These are phyloP conservation scores for Trichoderma gamsii DNA, from an alignment of 495 filamentous ascomycete genomes.

Conservation along the genomic window DNA sequence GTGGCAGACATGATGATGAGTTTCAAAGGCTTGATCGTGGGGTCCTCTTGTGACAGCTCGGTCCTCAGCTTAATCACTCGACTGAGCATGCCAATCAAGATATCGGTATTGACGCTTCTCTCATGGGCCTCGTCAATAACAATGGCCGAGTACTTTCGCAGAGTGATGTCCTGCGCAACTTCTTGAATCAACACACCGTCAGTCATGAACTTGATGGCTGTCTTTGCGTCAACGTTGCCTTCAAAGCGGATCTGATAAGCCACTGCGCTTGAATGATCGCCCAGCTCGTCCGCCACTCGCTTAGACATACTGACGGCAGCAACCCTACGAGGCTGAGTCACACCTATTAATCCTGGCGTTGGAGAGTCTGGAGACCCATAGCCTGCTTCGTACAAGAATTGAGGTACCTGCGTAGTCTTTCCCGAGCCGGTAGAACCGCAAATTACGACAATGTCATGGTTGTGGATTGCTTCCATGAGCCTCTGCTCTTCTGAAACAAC, in stretches of 20 bases:
- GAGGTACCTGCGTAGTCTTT: conserved; percentile 94
- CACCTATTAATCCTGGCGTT: conserved; percentile 86
- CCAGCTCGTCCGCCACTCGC: conserved; percentile 80
- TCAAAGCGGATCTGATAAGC: conserved; percentile 97
- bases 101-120: conserved; percentile 94
- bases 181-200: conserved; percentile 94
- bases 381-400: conserved; percentile 91
- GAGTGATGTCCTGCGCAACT: conserved; percentile 78
- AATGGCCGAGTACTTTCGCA: conserved; percentile 90
- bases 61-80: conserved; percentile 71
- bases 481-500: conserved; percentile 93
- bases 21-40: conserved; percentile 70
- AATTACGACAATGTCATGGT: conserved; percentile 80
- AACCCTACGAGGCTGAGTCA: conserved; percentile 90
- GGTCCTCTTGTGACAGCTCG: conserved; percentile 39
- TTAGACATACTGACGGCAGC: conserved; percentile 94
- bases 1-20: conserved; percentile 98
- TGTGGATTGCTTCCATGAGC: conserved; percentile 96
- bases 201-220: conserved; percentile 98
- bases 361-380: conserved; percentile 72
- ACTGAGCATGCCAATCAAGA: conserved; percentile 92
- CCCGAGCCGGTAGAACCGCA: conserved; percentile 94
- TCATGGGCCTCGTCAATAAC: conserved; percentile 98
- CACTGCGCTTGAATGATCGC: conserved; percentile 59
- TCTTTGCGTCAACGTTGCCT: conserved; percentile 70